phyloP scores from a whole-genome alignment of 495 filamentous ascomycete species.

The Penicillium salamii region DNA sequence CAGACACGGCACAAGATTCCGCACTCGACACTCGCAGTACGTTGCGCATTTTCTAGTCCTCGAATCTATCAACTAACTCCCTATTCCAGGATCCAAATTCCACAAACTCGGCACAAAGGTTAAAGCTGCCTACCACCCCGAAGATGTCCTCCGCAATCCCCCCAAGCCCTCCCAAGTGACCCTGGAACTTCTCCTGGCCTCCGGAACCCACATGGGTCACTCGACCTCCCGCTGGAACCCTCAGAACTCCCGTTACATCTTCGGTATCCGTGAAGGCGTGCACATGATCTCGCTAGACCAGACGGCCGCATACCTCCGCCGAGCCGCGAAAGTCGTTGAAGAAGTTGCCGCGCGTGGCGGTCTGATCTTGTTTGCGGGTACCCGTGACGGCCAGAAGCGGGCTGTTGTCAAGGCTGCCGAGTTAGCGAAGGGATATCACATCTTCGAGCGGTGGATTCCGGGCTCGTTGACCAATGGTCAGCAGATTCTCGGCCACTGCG shows the following conservation, averaged over 20 bases:
- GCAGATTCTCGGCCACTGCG: slow-evolving; percentile 70
- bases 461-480: slow-evolving; percentile 91
- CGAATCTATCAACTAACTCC: neutral
- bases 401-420: slow-evolving; percentile 77
- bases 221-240: slow-evolving; percentile 93
- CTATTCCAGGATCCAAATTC: slow-evolving; percentile 29
- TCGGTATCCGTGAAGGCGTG: slow-evolving; percentile 81
- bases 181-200: slow-evolving; percentile 88
- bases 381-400: slow-evolving; percentile 70
- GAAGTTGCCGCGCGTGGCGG: slow-evolving; percentile 82
- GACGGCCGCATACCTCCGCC: slow-evolving; percentile 82
- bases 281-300: slow-evolving; percentile 91
- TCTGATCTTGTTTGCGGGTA: slow-evolving; percentile 88
- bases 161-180: slow-evolving; percentile 75
- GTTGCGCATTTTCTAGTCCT: slow-evolving; percentile 4
- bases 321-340: slow-evolving; percentile 84
- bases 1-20: slow-evolving; percentile 1
- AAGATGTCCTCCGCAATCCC: slow-evolving; percentile 64
- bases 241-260: slow-evolving; percentile 90
- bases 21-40: slow-evolving; percentile 19
- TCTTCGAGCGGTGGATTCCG: slow-evolving; percentile 93
- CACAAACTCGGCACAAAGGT: slow-evolving; percentile 30
- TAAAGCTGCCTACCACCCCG: slow-evolving; percentile 57
- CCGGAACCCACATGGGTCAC: slow-evolving; percentile 89
- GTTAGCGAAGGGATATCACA: slow-evolving; percentile 74